These are phyloP conservation scores for Aspergillus sp. DNA, from an alignment of 2,329 filamentous ascomycete species.

Conservation along the genomic window DNA sequence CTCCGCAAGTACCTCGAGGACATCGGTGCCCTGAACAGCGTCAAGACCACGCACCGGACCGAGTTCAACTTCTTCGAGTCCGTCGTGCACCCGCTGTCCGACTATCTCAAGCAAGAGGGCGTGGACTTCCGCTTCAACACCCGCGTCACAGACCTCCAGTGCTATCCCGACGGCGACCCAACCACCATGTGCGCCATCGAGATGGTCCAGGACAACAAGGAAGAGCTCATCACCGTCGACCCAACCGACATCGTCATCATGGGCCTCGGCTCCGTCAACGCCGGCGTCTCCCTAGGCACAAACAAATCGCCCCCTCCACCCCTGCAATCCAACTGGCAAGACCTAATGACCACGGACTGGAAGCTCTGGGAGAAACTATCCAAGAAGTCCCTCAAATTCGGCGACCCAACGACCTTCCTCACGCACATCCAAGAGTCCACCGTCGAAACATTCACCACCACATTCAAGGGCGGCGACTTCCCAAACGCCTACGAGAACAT, in stretches of 20 bases:
- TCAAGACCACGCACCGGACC: constrained; percentile 22
- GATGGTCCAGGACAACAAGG: constrained; percentile 20
- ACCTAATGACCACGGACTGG: constrained; percentile 34
- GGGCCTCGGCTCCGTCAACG: constrained; percentile 41
- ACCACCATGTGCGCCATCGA: constrained; percentile 33
- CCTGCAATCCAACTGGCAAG: constrained; percentile 8
- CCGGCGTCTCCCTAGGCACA: constrained; percentile 32
- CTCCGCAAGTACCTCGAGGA: constrained; percentile 24
- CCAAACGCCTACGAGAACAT: constrained; percentile 22
- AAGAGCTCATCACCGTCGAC: constrained; percentile 25
- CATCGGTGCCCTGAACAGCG: constrained; percentile 21
- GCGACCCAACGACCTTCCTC: constrained; percentile 36
- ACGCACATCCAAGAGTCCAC: constrained; percentile 31
- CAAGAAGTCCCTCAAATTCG: constrained; percentile 32
- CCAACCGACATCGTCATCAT: constrained; percentile 39
- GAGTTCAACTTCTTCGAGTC: constrained; percentile 29
- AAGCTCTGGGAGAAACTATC: constrained; percentile 38
- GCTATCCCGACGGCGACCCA: constrained; percentile 19
- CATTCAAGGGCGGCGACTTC: constrained; percentile 31
- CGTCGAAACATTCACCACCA: constrained; percentile 42
- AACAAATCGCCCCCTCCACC: constrained; percentile 25
- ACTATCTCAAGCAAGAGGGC: constrained; percentile 23
- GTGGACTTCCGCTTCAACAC: constrained; percentile 29
- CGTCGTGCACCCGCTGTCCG: constrained; percentile 23
- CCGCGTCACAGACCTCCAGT: constrained; percentile 22